Percentiles rank a stretch among this genome's conserved stretches.
Conservation (phyloP, 2,329 filamentous ascomycete genomes). For the Fusarium sp. region DNA sequence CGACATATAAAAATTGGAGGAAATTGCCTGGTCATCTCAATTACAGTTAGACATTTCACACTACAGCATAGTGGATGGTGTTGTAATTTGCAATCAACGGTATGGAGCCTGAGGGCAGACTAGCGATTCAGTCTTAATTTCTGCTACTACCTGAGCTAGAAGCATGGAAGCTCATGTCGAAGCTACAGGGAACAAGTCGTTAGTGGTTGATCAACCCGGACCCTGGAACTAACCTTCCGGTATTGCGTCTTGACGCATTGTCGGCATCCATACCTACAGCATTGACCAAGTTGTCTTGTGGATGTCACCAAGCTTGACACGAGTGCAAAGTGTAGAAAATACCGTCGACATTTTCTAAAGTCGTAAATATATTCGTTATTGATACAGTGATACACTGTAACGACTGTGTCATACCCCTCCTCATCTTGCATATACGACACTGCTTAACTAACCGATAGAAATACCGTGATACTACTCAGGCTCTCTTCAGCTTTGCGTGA, state of each 20-base stretch:
- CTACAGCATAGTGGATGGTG: slow-evolving; percentile 10
- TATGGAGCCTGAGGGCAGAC: slow-evolving; percentile 18
- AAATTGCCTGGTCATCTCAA: slow-evolving; percentile 26
- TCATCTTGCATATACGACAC: slow-evolving; percentile 16
- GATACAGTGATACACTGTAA: slow-evolving; percentile 14
- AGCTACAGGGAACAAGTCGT: slow-evolving; percentile 28
- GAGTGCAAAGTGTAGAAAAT: background rate
- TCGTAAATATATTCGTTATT: slow-evolving; percentile 28
- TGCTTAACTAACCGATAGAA: slow-evolving; percentile 6
- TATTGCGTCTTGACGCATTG: background rate
- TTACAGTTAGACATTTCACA: slow-evolving; percentile 8
- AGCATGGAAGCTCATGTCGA: slow-evolving; percentile 27
- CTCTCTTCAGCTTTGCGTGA: slow-evolving; percentile 5
- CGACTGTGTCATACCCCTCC: background rate
- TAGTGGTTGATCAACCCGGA: background rate
- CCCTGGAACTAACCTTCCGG: background rate
- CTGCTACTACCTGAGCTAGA: slow-evolving; percentile 4
- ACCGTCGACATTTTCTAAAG: background rate
- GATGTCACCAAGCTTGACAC: background rate
- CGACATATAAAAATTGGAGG: slow-evolving; percentile 10
- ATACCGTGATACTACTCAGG: background rate
- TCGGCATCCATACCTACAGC: background rate
- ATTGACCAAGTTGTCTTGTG: background rate
- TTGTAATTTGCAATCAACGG: slow-evolving; percentile 30
- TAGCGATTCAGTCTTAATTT: slow-evolving; percentile 23